phyloP scores from a whole-genome alignment of 768 basidiomycete species.

The Amanita jacksonii region DNA sequence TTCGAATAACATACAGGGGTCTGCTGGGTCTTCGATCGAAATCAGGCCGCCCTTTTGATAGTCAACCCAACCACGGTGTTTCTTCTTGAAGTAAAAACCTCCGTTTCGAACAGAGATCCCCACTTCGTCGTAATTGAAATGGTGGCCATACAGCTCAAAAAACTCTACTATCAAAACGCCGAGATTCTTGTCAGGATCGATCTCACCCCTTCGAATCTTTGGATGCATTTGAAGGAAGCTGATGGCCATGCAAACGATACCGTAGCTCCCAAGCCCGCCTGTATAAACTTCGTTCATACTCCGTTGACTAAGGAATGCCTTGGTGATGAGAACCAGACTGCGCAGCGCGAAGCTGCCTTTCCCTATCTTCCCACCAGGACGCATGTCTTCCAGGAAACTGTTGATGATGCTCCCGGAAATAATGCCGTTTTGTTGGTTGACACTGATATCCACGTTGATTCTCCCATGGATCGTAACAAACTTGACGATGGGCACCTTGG shows the following conservation, averaged over 20 bases:
- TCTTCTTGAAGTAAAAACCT: slow-evolving; percentile 84
- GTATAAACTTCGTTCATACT: slow-evolving; percentile 98
- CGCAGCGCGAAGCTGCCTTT: slow-evolving; percentile 58
- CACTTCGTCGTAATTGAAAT: slow-evolving; percentile 85
- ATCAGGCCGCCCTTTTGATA: slow-evolving; percentile 47
- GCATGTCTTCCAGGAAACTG: slow-evolving; percentile 62
- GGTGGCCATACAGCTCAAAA: slow-evolving; percentile 88
- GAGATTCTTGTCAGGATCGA: slow-evolving; percentile 79
- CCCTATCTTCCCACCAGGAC: slow-evolving; percentile 16
- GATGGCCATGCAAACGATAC: slow-evolving; percentile 87
- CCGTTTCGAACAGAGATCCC: slow-evolving; percentile 86
- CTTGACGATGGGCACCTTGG: slow-evolving; percentile 95
- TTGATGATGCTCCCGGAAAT: slow-evolving; percentile 72
- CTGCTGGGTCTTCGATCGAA: slow-evolving; percentile 91
- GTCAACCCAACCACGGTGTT: slow-evolving; percentile 73
- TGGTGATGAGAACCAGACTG: slow-evolving; percentile 79
- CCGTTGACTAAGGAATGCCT: slow-evolving; percentile 82
- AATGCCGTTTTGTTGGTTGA: slow-evolving; percentile 86
- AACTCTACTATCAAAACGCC: slow-evolving; percentile 96
- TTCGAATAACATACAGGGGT: slow-evolving; percentile 53
- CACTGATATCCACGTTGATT: slow-evolving; percentile 87
- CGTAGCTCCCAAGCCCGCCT: slow-evolving; percentile 90
- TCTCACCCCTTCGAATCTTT: slow-evolving; percentile 80
- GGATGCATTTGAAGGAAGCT: slow-evolving; percentile 98
- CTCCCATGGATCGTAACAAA: slow-evolving; percentile 76